phyloP scores from a whole-genome alignment of 768 basidiomycete genomes.

The Leccinellum rugosiceps region DNA sequence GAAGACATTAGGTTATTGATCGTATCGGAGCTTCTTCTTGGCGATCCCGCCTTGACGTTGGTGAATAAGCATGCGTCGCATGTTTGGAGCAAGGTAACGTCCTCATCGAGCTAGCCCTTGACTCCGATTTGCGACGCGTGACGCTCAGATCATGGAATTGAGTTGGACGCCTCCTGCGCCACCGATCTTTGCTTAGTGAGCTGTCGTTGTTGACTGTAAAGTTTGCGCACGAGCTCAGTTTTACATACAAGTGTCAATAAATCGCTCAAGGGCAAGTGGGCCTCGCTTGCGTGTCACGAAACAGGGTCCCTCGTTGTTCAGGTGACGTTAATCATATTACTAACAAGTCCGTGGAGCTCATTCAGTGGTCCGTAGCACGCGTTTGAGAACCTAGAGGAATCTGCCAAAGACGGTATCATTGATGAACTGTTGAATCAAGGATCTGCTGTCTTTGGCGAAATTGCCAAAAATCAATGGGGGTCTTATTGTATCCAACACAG shows the following conservation, averaged over 20 bases:
- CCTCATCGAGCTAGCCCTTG: background rate
- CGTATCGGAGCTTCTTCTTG: conserved; percentile 78
- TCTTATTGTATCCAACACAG: conserved; percentile 86
- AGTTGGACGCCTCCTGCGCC: conserved; percentile 85
- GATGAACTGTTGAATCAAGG: conserved; percentile 81
- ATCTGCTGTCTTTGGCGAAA: conserved; percentile 62
- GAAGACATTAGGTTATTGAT: conserved; percentile 82
- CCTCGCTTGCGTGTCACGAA: conserved; percentile 84
- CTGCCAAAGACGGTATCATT: conserved; percentile 81
- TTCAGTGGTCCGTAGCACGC: conserved; percentile 53
- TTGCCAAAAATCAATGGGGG: conserved; percentile 87
- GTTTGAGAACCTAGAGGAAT: conserved; percentile 81
- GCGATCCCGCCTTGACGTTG: conserved; percentile 81
- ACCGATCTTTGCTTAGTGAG: conserved; percentile 84
- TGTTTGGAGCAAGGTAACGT: conserved; percentile 81
- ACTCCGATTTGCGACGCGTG: conserved; percentile 5
- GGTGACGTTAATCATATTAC: conserved; percentile 37
- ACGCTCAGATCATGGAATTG: conserved; percentile 77
- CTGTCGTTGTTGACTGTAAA: conserved; percentile 9
- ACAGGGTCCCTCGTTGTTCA: conserved; percentile 87
- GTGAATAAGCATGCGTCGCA: conserved; percentile 91
- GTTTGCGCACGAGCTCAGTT: conserved; percentile 1
- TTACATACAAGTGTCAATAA: conserved; percentile 66
- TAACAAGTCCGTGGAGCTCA: background rate
- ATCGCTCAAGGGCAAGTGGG: conserved; percentile 86